Conservation (phyloP, 306 rosid genomes). For the Dalbergia oliveri region DNA sequence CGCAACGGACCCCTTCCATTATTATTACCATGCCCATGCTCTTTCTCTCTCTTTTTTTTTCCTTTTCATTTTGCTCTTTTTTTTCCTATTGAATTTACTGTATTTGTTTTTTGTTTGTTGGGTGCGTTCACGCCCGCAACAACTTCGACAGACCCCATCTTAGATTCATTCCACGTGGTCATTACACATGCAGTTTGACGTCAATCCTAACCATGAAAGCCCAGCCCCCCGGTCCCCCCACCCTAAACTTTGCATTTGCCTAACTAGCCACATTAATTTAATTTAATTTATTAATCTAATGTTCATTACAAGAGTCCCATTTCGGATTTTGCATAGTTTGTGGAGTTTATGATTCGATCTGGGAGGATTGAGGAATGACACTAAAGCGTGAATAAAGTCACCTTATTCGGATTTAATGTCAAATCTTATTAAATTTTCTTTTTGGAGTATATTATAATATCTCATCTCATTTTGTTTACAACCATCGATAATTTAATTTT, state of each 20-base stretch:
- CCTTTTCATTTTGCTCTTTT: too few relatives aligned
- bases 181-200: slow-evolving; percentile 1
- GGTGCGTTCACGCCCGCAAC: slow-evolving; percentile 33
- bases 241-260: background rate
- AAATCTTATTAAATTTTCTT: background rate
- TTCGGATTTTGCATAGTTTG: too few relatives aligned
- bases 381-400: background rate
- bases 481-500: background rate
- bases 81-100: background rate
- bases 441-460: background rate
- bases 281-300: too few relatives aligned
- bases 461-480: background rate
- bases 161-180: slow-evolving; percentile 42
- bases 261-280: background rate
- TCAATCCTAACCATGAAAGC: background rate
- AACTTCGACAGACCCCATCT: background rate
- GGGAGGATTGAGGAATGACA: background rate
- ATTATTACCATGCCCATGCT: slow-evolving; percentile 47
- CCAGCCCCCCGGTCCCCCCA: background rate
- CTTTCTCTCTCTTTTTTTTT: background rate
- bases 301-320: background rate
- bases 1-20: slow-evolving; percentile 50
- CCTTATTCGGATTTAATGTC: background rate
- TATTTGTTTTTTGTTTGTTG: background rate
- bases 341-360: background rate